These are phyloP conservation scores for Glaciozyma martinii DNA, from an alignment of 768 basidiomycete species.

Conservation along the genomic window DNA sequence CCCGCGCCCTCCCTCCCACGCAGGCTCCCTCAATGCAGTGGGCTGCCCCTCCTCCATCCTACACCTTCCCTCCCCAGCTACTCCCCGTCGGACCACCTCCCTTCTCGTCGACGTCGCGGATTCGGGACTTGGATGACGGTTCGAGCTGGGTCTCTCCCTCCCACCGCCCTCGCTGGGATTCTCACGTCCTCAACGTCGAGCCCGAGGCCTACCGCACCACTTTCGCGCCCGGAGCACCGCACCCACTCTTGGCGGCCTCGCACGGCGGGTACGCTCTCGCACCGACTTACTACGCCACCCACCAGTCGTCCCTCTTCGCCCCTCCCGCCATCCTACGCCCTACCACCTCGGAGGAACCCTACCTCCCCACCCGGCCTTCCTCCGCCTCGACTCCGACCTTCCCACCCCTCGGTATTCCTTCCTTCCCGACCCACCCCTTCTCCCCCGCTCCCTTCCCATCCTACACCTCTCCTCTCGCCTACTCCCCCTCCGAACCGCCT, in stretches of 20 bases:
- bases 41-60: too few relatives aligned
- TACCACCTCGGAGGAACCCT: neutral
- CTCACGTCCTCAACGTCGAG: constrained; percentile 34
- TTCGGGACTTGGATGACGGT: too few relatives aligned
- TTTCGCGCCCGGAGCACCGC: neutral
- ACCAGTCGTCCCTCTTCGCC: neutral
- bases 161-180: constrained; percentile 43
- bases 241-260: neutral
- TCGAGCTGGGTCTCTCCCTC: too few relatives aligned
- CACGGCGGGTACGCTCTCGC: neutral
- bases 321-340: neutral
- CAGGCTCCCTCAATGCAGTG: too few relatives aligned
- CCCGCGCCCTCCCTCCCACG: too few relatives aligned
- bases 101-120: too few relatives aligned
- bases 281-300: neutral
- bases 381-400: neutral
- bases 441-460: neutral
- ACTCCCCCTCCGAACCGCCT: too few relatives aligned
- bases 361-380: neutral
- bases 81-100: too few relatives aligned
- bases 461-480: too few relatives aligned
- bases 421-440: neutral
- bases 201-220: neutral
- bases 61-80: too few relatives aligned
- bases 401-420: neutral